These are phyloP conservation scores for Comarum palustre DNA, from an alignment of 306 rosid genomes.

Conservation along the genomic window DNA sequence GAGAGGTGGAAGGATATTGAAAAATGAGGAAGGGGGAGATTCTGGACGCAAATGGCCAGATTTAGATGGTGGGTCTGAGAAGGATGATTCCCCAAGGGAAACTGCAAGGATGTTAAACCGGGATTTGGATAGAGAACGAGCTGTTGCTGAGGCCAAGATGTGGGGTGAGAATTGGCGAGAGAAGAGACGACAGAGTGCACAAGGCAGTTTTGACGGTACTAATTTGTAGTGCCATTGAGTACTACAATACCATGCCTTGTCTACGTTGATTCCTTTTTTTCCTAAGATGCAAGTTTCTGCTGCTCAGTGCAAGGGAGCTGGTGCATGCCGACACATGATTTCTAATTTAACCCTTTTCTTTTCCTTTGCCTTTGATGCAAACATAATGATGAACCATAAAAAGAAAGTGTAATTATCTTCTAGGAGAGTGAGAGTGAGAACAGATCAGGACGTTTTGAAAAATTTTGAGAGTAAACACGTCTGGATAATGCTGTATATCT, in stretches of 20 bases:
- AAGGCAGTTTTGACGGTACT: conserved; percentile 67
- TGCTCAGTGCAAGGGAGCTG: conserved; percentile 32
- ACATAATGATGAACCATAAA: conserved; percentile 12
- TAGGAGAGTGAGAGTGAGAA: conserved; percentile 20
- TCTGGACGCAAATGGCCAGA: conserved; percentile 68
- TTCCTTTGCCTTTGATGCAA: conserved; percentile 2
- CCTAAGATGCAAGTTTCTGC: conserved; percentile 23
- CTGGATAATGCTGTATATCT: conserved; percentile 12
- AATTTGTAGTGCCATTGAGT: conserved; percentile 34
- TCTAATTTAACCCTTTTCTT: conserved; percentile 32
- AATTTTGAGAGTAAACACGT: conserved; percentile 33
- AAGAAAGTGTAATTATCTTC: conserved; percentile 40
- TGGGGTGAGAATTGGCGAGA: conserved; percentile 96
- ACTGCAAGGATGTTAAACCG: conserved; percentile 63
- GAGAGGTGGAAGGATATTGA: conserved; percentile 55
- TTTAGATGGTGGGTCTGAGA: conserved; percentile 78
- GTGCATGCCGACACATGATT: conserved; percentile 27
- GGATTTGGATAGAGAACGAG: conserved; percentile 79
- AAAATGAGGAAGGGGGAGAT: conserved; percentile 71
- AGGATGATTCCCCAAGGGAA: conserved; percentile 82
- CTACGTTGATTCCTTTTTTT: conserved; percentile 24
- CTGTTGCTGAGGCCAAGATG: conserved; percentile 91
- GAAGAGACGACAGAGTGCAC: conserved; percentile 59
- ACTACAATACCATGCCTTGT: conserved; percentile 8
- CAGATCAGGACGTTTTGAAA: conserved; percentile 23